Evolutionary conservation across 2,329 filamentous ascomycete genomes (phyloP), one percentile per base, ranked within the genome.

Genomic region (Penicillium sp.): DNA sequence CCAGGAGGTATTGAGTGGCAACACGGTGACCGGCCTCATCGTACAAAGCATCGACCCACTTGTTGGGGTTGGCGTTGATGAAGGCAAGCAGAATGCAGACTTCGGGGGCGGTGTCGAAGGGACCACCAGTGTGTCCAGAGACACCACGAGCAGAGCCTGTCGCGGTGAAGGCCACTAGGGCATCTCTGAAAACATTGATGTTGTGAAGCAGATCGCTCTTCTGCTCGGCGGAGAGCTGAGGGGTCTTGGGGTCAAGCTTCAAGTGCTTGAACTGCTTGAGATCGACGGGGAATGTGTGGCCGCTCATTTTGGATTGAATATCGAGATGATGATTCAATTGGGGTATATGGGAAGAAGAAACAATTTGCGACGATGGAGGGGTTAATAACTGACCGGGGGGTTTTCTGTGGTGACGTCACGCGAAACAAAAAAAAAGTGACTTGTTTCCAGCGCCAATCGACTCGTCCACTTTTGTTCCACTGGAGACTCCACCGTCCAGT

Each of bases 11-110:
- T 55, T 75, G 73, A 2, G 72, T 75, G 6, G 72, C 73, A n/a
- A 75, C 72, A 47, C 72, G 65, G 59, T 75, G 73, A 10, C 73
- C 73, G 1, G 73, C 70, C 52, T 75, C 73, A 39, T 75, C 73
- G 53, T 70, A 75, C 16, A 75, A 52, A 6, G 71, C 64, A 34
- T 73, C 67, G 7, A 71, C 56, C 57, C 66, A 75, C 44, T 61
- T 62, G 13, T 66, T 65, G 1, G 71, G 66, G 44, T 68, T 71
- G 43, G 61, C 65, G 22, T 71, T 67, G 31, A 75, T 71, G 53
- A 75, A 67, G 6, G 66, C 71, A 14, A 73, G 63, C 29, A 75
- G 60, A 34, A 75, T 72, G 49, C 72, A 75, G 22, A 75, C 72
- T 65, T 75, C 73, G 4, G 73, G 73, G 0, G 71, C 63, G 2